Evolutionary conservation across 768 basidiomycete genomes (phyloP), one percentile per base, ranked within the genome.

Genomic region (Tulasnella sp.): DNA sequence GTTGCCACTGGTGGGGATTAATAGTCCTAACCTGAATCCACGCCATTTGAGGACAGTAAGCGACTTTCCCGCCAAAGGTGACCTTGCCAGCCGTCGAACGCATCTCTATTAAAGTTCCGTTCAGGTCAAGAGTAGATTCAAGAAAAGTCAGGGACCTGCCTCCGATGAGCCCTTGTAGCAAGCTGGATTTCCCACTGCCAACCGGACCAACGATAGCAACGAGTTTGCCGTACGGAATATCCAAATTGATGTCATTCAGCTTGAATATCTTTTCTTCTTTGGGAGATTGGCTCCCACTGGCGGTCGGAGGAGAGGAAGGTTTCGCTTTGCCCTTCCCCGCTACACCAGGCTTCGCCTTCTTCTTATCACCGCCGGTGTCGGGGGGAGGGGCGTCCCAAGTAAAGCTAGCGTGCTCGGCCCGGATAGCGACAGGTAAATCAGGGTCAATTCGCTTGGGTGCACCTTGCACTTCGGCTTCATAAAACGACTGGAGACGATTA

Each of bases 341-440:
- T 81, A 76, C 31, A 79, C 81, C 80, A 84, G 82, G 79, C 85
- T 86, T 87, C 40, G 82, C 84, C 58, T 84, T 84, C 78, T 82
- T 80, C 79, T 85, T 83, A 1, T 77, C 80, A 48, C 82, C 86
- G 39, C 85, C 88, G 0, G 82, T 82, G 58, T 90, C 88, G 1
- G 89, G 89, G 0, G 92, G 91, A 0, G 92, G 90, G 5, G 91
- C 88, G 82, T 98, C 96, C 97, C 97, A 98, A 0, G 91, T 91
- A 85, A 97, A 97, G 62, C 62, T 68, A 16, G 62, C 62, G 34
- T 68, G 62, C 62, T 68, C 62, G 8, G 18, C 62, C 34, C 62
- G 27, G 31, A 68, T 68, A 2, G 62, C 62, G 16, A 68, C 62
- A 14, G 62, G 62, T 68, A 68, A 27, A 19, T 87, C 83, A 0